Percentiles rank a stretch among this genome's conserved stretches.
These are phyloP conservation scores for Cladosporium sp. DNA, from an alignment of 2,329 filamentous ascomycete genomes.

Conservation along the genomic window DNA sequence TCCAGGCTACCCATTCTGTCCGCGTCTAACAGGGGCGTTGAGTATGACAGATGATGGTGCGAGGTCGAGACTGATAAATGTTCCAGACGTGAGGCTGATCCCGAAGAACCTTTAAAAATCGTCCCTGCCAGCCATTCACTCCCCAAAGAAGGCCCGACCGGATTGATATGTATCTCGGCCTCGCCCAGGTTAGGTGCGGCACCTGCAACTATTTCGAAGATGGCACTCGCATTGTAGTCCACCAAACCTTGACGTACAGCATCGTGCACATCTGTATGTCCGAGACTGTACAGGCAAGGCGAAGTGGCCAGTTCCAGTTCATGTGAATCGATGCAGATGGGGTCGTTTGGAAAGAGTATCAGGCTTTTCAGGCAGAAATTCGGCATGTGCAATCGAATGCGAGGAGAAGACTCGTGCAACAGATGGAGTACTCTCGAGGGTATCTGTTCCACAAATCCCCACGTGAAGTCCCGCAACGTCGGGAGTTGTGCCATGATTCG, in stretches of 20 bases:
- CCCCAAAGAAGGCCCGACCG: background rate
- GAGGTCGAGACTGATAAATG: background rate
- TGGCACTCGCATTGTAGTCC: background rate
- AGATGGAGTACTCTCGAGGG: background rate
- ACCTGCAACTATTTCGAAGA: background rate
- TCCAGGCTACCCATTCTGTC: background rate
- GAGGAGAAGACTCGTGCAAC: background rate
- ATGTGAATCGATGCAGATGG: conserved; percentile 4
- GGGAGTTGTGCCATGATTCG: background rate
- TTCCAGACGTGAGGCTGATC: background rate
- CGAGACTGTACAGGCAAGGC: conserved; percentile 1
- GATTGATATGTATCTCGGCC: background rate
- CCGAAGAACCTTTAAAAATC: background rate
- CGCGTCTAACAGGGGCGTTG: background rate
- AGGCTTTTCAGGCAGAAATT: background rate
- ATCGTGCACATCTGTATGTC: background rate
- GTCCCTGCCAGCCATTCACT: background rate
- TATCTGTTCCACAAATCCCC: background rate
- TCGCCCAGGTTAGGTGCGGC: background rate
- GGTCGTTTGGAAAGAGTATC: conserved; percentile 2
- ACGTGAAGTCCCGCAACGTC: background rate
- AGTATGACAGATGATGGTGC: background rate
- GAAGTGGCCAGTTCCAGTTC: conserved; percentile 7
- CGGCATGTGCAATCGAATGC: background rate
- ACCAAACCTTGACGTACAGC: background rate